Evolutionary conservation across 2,329 filamentous ascomycete species (phyloP).

Genomic region (Penicillium sp.): DNA sequence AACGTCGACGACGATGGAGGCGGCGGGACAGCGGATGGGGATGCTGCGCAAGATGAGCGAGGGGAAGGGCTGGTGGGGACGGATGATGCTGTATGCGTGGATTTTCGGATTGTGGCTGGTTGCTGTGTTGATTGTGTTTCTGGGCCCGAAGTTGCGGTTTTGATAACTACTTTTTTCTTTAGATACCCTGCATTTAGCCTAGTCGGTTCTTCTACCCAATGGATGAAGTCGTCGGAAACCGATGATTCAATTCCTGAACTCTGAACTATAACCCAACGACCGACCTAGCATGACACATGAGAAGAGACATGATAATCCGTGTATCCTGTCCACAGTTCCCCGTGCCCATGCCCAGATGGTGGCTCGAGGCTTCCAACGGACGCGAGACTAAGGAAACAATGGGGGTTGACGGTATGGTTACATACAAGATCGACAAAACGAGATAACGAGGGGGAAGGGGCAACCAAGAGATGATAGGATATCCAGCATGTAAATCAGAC

Average conservation of each 20-base stretch:
- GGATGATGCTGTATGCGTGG: conserved; percentile 77
- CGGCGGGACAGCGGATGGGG: conserved; percentile 71
- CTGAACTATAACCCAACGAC: conserved; percentile 32
- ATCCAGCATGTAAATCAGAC: conserved; percentile 35
- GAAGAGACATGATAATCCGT: conserved; percentile 32
- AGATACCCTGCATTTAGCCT: conserved; percentile 8
- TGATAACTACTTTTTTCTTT: conserved; percentile 35
- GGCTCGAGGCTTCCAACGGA: conserved; percentile 24
- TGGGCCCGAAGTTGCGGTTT: conserved; percentile 82
- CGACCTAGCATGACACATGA: conserved; percentile 37
- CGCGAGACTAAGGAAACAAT: conserved; percentile 26
- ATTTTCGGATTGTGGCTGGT: conserved; percentile 77
- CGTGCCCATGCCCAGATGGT: conserved; percentile 23
- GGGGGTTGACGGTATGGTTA: conserved; percentile 29
- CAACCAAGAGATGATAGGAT: conserved; percentile 37
- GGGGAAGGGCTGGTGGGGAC: conserved; percentile 79
- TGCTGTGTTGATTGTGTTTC: conserved; percentile 73
- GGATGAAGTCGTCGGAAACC: conserved; percentile 19
- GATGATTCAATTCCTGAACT: conserved; percentile 22
- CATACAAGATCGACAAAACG: conserved; percentile 29
- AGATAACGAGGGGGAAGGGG: conserved; percentile 18
- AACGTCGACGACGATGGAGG: conserved; percentile 69
- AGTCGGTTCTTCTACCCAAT: background rate
- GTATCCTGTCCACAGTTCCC: conserved; percentile 27
- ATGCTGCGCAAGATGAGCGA: conserved; percentile 73